These are phyloP conservation scores for Mitragyna speciosa DNA, from an alignment of 257 asterid genomes.

Conservation along the genomic window DNA sequence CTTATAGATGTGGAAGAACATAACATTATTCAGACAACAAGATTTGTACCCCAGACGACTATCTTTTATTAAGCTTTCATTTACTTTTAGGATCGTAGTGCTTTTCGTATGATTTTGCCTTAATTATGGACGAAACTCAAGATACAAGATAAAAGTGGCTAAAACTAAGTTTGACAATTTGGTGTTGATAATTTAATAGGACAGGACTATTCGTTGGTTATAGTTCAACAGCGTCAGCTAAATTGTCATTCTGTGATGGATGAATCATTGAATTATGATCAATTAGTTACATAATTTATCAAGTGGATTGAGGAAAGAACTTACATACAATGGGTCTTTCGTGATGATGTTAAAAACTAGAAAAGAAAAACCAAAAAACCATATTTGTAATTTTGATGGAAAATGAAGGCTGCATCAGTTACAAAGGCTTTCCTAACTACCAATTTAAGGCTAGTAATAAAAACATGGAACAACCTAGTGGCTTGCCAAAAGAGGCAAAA, in stretches of 20 bases:
- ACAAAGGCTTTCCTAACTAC: conserved; percentile 18
- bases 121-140: neutral
- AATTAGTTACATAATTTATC: conserved; percentile 8
- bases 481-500: conserved; percentile 60
- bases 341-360: neutral
- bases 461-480: conserved; percentile 32
- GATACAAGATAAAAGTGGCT: neutral
- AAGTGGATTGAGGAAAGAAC: conserved; percentile 14
- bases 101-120: neutral
- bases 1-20: neutral
- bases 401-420: conserved; percentile 4
- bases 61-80: no score
- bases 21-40: no score
- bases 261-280: neutral
- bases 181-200: no score
- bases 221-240: neutral
- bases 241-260: neutral
- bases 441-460: conserved; percentile 28
- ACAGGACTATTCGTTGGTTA: no score
- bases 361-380: neutral
- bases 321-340: neutral
- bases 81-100: no score
- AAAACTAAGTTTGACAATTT: neutral
- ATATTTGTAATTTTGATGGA: conserved; percentile 9
- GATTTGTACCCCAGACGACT: no score